Base-by-base conservation (phyloP, 768 basidiomycete genomes). In the Vishniacozyma victoriae region DNA sequence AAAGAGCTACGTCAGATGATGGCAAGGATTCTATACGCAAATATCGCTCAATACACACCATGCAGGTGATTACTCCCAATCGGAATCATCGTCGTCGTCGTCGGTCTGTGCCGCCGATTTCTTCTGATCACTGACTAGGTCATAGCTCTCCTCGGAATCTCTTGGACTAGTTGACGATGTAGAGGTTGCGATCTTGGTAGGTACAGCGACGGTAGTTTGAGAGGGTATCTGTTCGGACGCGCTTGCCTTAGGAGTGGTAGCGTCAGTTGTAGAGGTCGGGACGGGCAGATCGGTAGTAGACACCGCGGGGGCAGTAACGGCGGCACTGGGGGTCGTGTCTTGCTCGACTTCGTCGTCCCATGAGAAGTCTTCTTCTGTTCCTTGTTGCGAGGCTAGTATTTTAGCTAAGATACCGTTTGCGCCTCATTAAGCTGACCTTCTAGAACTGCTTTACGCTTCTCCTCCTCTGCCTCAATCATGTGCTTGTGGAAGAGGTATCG, bases 111-210 rank as follows among this genome's bases (percentile, higher is more conserved):
- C n/a, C 4, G 49, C 37, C 5, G 42, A n/a, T 26, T 35, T 41
- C 4, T 44, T 58, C 35, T 62, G 64, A 46, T 70, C 69, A 20
- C 56, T 59, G 33, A 70, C 64, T 2, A 70, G 46, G 43, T 70
- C 69, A 35, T 70, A 70, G 49, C 69, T 70, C 50, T 70, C 69
- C 41, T 70, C 66, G 1, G 67, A 68, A 38, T 64, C 63, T 20
- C 68, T 44, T 13, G 64, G 62, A 31, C 58, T 60, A 12, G 65
- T 70, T 2, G 52, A 44, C 2, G 57, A 59, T 11, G 60, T 59
- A 12, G 23, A 9, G 4, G 56, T 49, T 9, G 29, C 26, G 61
- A 60, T 19, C 48, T 23, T 14, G 20, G 22, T 39, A 42, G 41
- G 22, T 35, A 20, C 12, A 39, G 27, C 41, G 7, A 15, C 25